Evolutionary conservation across 2,329 filamentous ascomycete genomes (phyloP), one percentile per base, ranked within the genome.

Genomic region (Xylariales sp.): DNA sequence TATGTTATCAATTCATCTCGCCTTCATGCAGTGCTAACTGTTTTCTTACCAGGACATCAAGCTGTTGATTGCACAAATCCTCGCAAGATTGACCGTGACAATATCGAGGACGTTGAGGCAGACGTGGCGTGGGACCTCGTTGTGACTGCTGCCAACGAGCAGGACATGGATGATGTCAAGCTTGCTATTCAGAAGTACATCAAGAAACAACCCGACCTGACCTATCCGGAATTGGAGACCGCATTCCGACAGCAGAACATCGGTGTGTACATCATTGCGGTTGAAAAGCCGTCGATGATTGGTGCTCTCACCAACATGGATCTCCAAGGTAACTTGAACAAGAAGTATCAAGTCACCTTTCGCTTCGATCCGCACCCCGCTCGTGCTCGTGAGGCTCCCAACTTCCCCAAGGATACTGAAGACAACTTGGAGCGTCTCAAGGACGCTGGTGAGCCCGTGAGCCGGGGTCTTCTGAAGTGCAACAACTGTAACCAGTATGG

Each of bases 281-380:
- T 76, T 5, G 75, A 85, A 65, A 74, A 76, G 49, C 63, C 74
- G 24, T 58, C 70, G 5, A 59, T 84, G 21, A 56, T 69, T 1
- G 55, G 63, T 1, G 78, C 79, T 4, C 73, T 81, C 50, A 85
- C 80, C 46, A 82, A 84, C 61, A 84, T 87, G 77, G 82, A 87
- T 48, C 65, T 86, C 2, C 82, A 87, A 53, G 84, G 84, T 4
- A 77, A 84, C 46, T 65, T 83, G 15, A 73, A 74, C 43, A 80
- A 80, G 60, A 80, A 80, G 56, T 86, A 74, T 51, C 74, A 73
- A 1, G 68, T 87, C 37, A 76, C 76, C 0, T 80, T 82, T 55
- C 77, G 83, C 36, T 79, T 81, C 50, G 70, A 69, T 2, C 61
- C 71, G 22, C 76, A 76, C 49, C 75, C 82, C 0, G 59, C 65